Conservation (phyloP, 1,284 basidiomycete species). For the Thecaphora thlaspeos region DNA sequence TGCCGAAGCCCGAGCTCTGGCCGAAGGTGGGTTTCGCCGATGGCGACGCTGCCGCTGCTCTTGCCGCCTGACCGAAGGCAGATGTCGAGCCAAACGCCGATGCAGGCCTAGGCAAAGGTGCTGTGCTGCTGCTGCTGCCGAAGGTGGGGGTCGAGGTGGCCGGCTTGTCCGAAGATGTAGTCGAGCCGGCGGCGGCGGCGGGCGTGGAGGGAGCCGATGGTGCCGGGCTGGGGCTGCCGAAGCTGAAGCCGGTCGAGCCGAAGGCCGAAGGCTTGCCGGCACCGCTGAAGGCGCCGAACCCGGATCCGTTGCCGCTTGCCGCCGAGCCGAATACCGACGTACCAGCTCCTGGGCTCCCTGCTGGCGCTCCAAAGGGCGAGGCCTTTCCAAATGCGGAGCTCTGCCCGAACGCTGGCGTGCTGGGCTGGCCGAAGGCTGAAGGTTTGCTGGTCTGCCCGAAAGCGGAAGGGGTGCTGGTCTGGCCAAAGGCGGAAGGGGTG, state of each 20-base stretch:
- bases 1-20: slow-evolving; percentile 42
- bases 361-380: slow-evolving; percentile 18
- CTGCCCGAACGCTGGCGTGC: slow-evolving; percentile 26
- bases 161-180: slow-evolving; percentile 12
- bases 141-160: slow-evolving; percentile 7
- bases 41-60: slow-evolving; percentile 16
- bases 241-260: slow-evolving; percentile 34
- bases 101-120: slow-evolving; percentile 1
- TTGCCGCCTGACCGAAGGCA: slow-evolving; percentile 39
- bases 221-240: slow-evolving; percentile 18
- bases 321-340: too few species aligned
- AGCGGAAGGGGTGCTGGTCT: slow-evolving; percentile 22
- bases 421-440: slow-evolving; percentile 21
- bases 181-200: slow-evolving; percentile 10
- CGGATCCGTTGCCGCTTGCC: slow-evolving; percentile 15
- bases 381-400: slow-evolving; percentile 23
- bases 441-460: slow-evolving; percentile 18
- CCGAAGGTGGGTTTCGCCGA: slow-evolving; percentile 54
- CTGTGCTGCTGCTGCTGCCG: slow-evolving; percentile 22
- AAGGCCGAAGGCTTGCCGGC: slow-evolving; percentile 19
- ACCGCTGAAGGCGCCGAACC: slow-evolving; percentile 33
- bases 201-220: slow-evolving; percentile 10
- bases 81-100: slow-evolving; percentile 29
- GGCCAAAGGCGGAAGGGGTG: slow-evolving; percentile 23
- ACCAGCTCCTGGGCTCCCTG: too few species aligned